These are phyloP conservation scores for Suhomyces sp. DNA, from an alignment of 805 yeast genomes.

Conservation along the genomic window DNA sequence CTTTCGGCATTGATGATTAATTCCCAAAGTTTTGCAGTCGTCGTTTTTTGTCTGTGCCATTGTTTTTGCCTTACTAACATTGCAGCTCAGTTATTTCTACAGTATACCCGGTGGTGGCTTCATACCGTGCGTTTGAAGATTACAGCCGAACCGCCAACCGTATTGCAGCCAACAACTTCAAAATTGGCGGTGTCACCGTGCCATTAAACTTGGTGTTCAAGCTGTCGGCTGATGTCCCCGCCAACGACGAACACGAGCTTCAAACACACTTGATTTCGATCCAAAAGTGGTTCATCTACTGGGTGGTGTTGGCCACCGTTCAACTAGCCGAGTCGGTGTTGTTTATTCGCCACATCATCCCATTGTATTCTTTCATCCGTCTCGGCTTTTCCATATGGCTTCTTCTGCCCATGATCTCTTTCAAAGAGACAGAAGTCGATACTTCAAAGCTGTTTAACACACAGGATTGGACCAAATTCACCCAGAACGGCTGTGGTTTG, in stretches of 20 bases:
- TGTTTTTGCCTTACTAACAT: background rate
- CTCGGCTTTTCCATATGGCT: constrained; percentile 59
- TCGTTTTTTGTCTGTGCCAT: too few relatives aligned
- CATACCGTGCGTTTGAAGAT: constrained; percentile 53
- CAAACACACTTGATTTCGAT: constrained; percentile 24
- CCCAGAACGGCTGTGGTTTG: constrained; percentile 32
- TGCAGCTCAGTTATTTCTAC: constrained; percentile 39
- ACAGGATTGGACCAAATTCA: constrained; percentile 27
- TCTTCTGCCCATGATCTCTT: constrained; percentile 42
- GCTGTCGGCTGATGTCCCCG: constrained; percentile 5
- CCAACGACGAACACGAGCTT: constrained; percentile 9
- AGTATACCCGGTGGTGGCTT: constrained; percentile 58
- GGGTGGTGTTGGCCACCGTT: constrained; percentile 58
- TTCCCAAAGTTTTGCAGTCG: too few relatives aligned
- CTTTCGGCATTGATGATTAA: background rate
- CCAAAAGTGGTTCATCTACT: constrained; percentile 49
- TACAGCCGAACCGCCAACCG: constrained; percentile 31
- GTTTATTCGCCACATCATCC: constrained; percentile 47
- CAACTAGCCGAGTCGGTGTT: constrained; percentile 40
- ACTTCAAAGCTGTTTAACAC: constrained; percentile 5
- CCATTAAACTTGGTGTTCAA: constrained; percentile 21
- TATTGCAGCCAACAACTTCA: constrained; percentile 29
- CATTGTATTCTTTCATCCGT: constrained; percentile 51
- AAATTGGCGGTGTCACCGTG: constrained; percentile 37
- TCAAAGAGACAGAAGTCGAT: constrained; percentile 1